Evolutionary conservation across 495 filamentous ascomycete species (phyloP).

Genomic region (Podospora conica): DNA sequence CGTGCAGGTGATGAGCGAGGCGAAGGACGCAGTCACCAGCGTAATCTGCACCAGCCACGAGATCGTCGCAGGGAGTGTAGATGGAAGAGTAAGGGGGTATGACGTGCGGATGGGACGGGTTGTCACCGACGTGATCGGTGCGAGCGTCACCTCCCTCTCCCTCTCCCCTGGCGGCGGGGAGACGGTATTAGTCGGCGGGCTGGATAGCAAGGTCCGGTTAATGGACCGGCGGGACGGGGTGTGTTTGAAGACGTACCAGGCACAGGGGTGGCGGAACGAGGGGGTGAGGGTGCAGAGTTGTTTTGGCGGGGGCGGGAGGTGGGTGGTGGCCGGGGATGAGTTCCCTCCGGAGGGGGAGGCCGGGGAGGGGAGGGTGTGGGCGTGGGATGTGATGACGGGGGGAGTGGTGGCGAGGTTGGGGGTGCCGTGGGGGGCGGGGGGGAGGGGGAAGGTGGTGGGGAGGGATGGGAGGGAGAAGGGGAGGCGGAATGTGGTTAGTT

Average conservation of each 20-base stretch:
- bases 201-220: conserved; percentile 72
- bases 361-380: conserved; percentile 62
- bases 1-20: conserved; percentile 72
- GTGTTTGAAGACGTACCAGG: conserved; percentile 65
- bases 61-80: conserved; percentile 71
- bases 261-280: conserved; percentile 55
- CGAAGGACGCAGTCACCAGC: conserved; percentile 65
- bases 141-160: conserved; percentile 25
- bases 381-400: conserved; percentile 84
- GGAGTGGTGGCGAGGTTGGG: conserved; percentile 54
- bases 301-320: conserved; percentile 66
- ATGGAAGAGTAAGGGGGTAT: conserved; percentile 77
- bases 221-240: conserved; percentile 73
- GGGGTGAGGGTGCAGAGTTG: conserved; percentile 67
- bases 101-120: conserved; percentile 78
- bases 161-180: conserved; percentile 59
- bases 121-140: conserved; percentile 65
- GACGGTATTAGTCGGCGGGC: conserved; percentile 63
- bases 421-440: conserved; percentile 49
- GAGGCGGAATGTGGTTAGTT: conserved; percentile 47
- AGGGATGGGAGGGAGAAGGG: conserved; percentile 48
- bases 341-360: conserved; percentile 30
- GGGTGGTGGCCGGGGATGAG: conserved; percentile 81
- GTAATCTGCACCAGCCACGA: conserved; percentile 50
- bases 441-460: conserved; percentile 41